These are phyloP conservation scores for Myriosclerotinia scirpicola DNA, from an alignment of 2,329 filamentous ascomycete species.

Conservation along the genomic window DNA sequence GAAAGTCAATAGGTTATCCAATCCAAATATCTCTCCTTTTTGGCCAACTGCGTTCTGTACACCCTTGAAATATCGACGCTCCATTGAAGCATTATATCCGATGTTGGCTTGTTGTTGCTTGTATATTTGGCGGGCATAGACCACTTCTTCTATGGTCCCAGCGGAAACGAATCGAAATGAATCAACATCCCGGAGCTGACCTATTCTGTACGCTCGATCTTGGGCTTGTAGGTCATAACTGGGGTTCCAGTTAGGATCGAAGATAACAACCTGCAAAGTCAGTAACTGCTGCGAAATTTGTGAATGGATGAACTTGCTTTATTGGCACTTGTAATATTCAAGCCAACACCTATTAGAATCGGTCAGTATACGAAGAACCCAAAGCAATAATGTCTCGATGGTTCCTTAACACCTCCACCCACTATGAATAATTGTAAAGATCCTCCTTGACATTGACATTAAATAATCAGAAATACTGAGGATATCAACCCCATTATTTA, in stretches of 20 bases:
- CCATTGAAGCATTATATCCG: conserved; percentile 87
- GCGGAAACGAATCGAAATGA: conserved; percentile 89
- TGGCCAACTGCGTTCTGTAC: conserved; percentile 80
- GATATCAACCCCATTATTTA: no score
- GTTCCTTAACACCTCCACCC: background rate
- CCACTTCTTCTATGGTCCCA: conserved; percentile 94
- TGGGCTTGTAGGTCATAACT: conserved; percentile 93
- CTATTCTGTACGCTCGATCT: conserved; percentile 93
- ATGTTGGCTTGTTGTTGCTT: conserved; percentile 99
- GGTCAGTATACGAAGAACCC: conserved; percentile 5
- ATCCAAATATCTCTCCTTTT: conserved; percentile 91
- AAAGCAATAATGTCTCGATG: no score
- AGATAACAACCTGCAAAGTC: conserved; percentile 59
- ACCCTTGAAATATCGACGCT: conserved; percentile 92
- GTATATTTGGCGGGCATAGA: conserved; percentile 96
- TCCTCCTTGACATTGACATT: no score
- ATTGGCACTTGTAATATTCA: conserved; percentile 97
- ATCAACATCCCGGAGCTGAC: conserved; percentile 88
- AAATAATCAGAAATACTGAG: background rate
- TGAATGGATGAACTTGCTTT: conserved; percentile 59
- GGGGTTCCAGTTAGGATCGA: conserved; percentile 98
- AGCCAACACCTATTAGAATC: conserved; percentile 61
- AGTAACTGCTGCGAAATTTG: background rate
- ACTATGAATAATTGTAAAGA: no score
- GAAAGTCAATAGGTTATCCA: conserved; percentile 83